Conservation (phyloP, 2,329 filamentous ascomycete species). For the Aureobasidium pullulans region DNA sequence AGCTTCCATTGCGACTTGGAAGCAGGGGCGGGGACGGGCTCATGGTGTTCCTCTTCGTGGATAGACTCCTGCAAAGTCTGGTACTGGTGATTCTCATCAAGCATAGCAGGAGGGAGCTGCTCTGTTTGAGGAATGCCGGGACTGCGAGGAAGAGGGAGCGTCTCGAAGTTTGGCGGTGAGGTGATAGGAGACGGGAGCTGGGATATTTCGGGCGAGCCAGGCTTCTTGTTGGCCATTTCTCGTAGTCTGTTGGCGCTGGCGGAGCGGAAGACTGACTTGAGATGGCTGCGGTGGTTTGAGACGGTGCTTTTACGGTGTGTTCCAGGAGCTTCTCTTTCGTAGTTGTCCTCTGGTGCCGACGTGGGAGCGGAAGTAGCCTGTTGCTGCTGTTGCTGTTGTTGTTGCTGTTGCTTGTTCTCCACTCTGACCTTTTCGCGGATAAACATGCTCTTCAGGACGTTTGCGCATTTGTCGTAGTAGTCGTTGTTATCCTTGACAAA, state of each 20-base stretch:
- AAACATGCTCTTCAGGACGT: conserved; percentile 82
- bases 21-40: conserved; percentile 39
- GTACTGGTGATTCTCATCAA: conserved; percentile 14
- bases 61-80: conserved; percentile 15
- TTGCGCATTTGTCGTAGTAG: conserved; percentile 88
- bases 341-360: conserved; percentile 19
- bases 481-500: conserved; percentile 99
- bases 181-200: conserved; percentile 34
- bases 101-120: conserved; percentile 24
- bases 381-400: conserved; percentile 12
- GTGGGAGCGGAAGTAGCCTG: conserved; percentile 12
- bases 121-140: conserved; percentile 19
- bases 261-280: conserved; percentile 57
- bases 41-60: conserved; percentile 11
- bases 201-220: conserved; percentile 40
- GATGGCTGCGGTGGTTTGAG: conserved; percentile 32
- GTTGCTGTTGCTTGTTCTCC: conserved; percentile 28
- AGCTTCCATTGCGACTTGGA: conserved; percentile 96
- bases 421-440: conserved; percentile 66
- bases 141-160: conserved; percentile 16
- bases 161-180: conserved; percentile 37
- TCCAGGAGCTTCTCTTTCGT: conserved; percentile 17
- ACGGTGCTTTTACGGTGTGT: conserved; percentile 28
- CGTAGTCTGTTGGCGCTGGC: conserved; percentile 57
- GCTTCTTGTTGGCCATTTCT: conserved; percentile 29